Evolutionary conservation across 2,329 filamentous ascomycete species (phyloP), one percentile per base, ranked within the genome.

Genomic region (Hypomyces rosellus): DNA sequence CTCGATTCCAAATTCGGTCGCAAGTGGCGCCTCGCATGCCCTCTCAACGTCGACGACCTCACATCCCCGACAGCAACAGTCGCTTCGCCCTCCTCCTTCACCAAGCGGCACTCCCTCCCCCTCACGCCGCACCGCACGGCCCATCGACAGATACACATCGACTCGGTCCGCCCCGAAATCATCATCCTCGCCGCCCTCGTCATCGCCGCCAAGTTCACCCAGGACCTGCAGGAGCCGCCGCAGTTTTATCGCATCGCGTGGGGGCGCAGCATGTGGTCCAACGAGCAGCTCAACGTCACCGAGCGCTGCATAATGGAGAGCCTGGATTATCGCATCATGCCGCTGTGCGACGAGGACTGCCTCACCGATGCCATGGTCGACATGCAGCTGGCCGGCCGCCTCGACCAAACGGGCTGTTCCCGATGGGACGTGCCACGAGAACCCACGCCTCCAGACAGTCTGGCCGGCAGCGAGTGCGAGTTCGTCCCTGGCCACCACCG

Each of bases 271-370:
- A 59, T 76, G 44, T 86, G 83, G 81, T 76, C 79, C 2, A 74
- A 72, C 59, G 72, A 76, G 50, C 81, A 86, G 69, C 73, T 86
- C 58, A 84, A 84, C 57, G 74, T 74, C 45, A 85, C 82, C 1
- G 82, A 86, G 65, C 72, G 78, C 43, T 78, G 75, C 64, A 76
- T 86, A 57, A 78, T 85, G 73, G 79, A 84, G 68, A 81, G 76
- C 62, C 70, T 86, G 43, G 73, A 75, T 55, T 86, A 84, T 65
- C 74, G 81, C 49, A 78, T 86, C 60, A 65, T 85, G 64, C 80
- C 80, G 6, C 69, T 86, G 9, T 81, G 74, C 64, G 71, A 80
- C 45, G 72, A 75, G 2, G 72, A 74, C 34, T 74, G 80, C 54
- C 75, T 86, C 54, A 70, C 74, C 36, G 77, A 82, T 54, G 81